These are phyloP conservation scores for Stenogyne calaminthoides DNA, from an alignment of 305 asterid species.

Conservation along the genomic window DNA sequence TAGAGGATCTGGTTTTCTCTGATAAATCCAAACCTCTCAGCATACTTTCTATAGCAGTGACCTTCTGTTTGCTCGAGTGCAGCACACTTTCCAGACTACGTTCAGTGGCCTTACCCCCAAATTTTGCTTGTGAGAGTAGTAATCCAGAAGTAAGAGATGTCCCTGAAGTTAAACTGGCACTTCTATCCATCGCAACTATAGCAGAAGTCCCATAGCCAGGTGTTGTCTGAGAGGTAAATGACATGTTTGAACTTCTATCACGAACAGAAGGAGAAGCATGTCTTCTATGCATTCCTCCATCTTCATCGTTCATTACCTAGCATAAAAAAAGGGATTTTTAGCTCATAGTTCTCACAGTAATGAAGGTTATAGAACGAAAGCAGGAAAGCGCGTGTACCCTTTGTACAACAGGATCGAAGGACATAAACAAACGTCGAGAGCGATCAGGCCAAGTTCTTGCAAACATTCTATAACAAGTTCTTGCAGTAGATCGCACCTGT, in stretches of 20 bases:
- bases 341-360: constrained; percentile 29
- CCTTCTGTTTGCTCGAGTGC: constrained; percentile 97
- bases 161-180: constrained; percentile 71
- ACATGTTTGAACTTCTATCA: constrained; percentile 70
- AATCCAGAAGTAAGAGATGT: constrained; percentile 75
- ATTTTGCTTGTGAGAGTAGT: constrained; percentile 74
- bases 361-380: constrained; percentile 15
- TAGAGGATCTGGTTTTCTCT: constrained; percentile 82
- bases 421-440: constrained; percentile 80
- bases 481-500: constrained; percentile 98
- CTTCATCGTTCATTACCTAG: constrained; percentile 93
- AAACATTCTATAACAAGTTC: constrained; percentile 94
- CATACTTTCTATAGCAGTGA: constrained; percentile 98
- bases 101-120: constrained; percentile 67
- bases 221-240: constrained; percentile 64
- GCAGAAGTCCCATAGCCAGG: constrained; percentile 99
- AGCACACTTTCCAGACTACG: constrained; percentile 96
- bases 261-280: constrained; percentile 98
- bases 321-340: constrained; percentile 31
- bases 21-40: constrained; percentile 87
- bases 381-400: constrained; percentile 59
- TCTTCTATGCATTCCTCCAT: constrained; percentile 96
- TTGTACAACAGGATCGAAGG: constrained; percentile 95
- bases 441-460: constrained; percentile 99
- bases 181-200: constrained; percentile 97